phyloP scores from a whole-genome alignment of 805 yeast species.

The Hyphopichia homilentoma region DNA sequence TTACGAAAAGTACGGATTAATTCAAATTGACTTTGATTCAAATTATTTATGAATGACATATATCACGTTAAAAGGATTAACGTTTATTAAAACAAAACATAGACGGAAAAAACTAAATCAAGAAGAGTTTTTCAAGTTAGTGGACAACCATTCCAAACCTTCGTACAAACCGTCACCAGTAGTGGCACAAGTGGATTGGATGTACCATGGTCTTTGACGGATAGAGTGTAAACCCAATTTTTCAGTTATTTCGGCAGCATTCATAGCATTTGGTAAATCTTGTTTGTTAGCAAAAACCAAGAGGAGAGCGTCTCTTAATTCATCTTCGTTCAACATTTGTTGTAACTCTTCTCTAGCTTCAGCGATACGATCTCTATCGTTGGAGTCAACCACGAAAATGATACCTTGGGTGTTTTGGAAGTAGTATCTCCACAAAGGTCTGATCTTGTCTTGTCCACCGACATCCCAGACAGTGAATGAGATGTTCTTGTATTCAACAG shows the following conservation, averaged over 20 bases:
- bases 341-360: slow-evolving; percentile 98
- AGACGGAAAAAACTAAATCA: too few relatives aligned
- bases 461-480: slow-evolving; percentile 98
- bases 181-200: slow-evolving; percentile 98
- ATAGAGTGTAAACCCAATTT: slow-evolving; percentile 94
- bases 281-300: slow-evolving; percentile 97
- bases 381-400: slow-evolving; percentile 95
- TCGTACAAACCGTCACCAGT: slow-evolving; percentile 98
- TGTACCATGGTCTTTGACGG: slow-evolving; percentile 99
- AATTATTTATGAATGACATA: too few relatives aligned
- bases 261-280: slow-evolving; percentile 98
- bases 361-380: slow-evolving; percentile 95
- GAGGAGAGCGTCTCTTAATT: slow-evolving; percentile 92
- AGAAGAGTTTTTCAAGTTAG: slow-evolving; percentile 65
- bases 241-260: slow-evolving; percentile 97
- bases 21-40: too few relatives aligned
- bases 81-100: too few relatives aligned
- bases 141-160: slow-evolving; percentile 96
- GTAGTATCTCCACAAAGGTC: slow-evolving; percentile 99
- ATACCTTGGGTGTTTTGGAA: slow-evolving; percentile 99
- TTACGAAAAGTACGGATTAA: too few relatives aligned
- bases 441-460: slow-evolving; percentile 99
- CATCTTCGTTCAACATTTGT: slow-evolving; percentile 98
- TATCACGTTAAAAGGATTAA: too few relatives aligned
- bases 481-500: slow-evolving; percentile 95